These are phyloP conservation scores for Blastobotrys petasosporus DNA, from an alignment of 1,139 yeast species.

Conservation along the genomic window DNA sequence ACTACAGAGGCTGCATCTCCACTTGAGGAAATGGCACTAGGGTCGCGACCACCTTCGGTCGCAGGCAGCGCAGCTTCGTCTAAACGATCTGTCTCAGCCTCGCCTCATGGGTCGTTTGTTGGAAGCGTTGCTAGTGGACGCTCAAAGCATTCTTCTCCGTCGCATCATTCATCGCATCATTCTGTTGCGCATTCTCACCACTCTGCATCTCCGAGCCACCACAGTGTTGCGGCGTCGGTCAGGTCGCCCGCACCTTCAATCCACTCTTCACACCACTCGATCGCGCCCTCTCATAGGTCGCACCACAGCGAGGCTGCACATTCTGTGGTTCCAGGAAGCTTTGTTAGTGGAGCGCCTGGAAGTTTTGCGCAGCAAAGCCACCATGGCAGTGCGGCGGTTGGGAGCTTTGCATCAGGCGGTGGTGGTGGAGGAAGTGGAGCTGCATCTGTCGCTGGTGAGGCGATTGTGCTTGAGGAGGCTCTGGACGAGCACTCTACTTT, in stretches of 20 bases:
- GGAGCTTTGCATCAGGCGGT: background rate
- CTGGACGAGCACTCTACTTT: constrained; percentile 13
- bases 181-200: too few relatives aligned
- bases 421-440: background rate
- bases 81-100: background rate
- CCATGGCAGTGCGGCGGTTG: background rate
- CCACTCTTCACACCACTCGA: too few relatives aligned
- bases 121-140: constrained; percentile 1
- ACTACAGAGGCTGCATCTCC: background rate
- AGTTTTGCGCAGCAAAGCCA: background rate
- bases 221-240: too few relatives aligned
- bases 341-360: too few relatives aligned
- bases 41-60: background rate
- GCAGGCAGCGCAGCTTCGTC: background rate
- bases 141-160: background rate
- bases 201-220: too few relatives aligned
- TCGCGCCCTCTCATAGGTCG: too few relatives aligned
- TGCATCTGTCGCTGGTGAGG: background rate
- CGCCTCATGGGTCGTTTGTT: too few relatives aligned
- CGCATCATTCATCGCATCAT: constrained; percentile 1
- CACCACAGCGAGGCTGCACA: too few relatives aligned
- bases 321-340: too few relatives aligned
- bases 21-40: background rate
- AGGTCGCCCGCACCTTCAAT: too few relatives aligned
- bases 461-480: constrained; percentile 2